Base-by-base conservation (phyloP, 257 asterid genomes). In the Misopates orontium region DNA sequence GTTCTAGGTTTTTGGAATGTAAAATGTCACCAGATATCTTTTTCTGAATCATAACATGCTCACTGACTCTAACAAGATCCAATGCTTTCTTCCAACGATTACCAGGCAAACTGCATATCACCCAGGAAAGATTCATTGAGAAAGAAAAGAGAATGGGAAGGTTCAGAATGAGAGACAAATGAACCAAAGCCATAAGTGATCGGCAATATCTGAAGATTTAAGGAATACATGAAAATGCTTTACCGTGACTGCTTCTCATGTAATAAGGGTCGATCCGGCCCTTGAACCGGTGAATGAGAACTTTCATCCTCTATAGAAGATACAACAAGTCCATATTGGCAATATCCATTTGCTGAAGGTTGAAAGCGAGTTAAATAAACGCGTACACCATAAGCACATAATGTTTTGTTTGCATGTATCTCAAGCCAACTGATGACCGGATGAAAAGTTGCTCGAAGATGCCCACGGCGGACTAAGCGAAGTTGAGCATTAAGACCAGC, bases 401-500 rank as follows among this genome's bases (percentile, higher is more conserved):
- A 77, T 66, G 70, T 81, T 54, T 84, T 82, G 67, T 86, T 87
- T 52, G 87, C 96, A 81, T 90, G 96, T 45, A 89, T 82, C 74
- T 84, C 97, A 58, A 90, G 87, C 97, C 96, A 90, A 61, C 72
- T 44, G 77, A 87, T 63, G 71, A 90, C 86, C 57, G 88, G 92
- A 75, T n/a, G 53, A 68, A 87, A 80, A 18, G 95, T 87, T 60
- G 81, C 61, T 67, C 84, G 78, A 58, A 90, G 78, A 76, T 90
- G 95, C 31, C 92, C 97, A 17, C 81, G 72, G 39, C 89, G 89
- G 48, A 84, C 97, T 66, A 90, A 74, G 56, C 97, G 96, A 40
- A 90, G 91, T 73, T 88, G 97, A 47, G 96, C 97, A 75, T 86
- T 90, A 66, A 90, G 85, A 75, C 97, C 97, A 70, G 97, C 97